phyloP scores from a whole-genome alignment of 1,139 yeast genomes.

The Lodderomyces orthopsilosis region DNA sequence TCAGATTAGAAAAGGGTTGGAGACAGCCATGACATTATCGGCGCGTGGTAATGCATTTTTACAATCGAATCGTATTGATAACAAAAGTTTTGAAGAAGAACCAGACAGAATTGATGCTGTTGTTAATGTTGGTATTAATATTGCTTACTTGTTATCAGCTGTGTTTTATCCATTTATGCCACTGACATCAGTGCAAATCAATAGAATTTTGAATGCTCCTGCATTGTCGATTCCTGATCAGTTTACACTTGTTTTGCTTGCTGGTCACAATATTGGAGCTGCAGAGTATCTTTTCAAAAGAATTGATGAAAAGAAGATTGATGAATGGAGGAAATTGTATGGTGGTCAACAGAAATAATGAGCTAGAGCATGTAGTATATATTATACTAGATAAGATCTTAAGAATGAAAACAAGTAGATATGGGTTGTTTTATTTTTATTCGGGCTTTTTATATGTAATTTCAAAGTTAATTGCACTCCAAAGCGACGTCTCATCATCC shows the following conservation, averaged over 20 bases:
- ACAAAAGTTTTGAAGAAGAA: slow-evolving; percentile 68
- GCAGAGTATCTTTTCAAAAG: slow-evolving; percentile 89
- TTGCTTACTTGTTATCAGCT: slow-evolving; percentile 79
- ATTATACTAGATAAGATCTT: too few relatives aligned
- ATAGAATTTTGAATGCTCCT: slow-evolving; percentile 81
- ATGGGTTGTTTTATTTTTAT: too few relatives aligned
- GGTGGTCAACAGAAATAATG: slow-evolving; percentile 50
- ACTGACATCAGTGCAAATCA: slow-evolving; percentile 66
- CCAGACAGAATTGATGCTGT: slow-evolving; percentile 91
- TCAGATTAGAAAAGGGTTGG: slow-evolving; percentile 84
- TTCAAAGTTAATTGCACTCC: slow-evolving; percentile 17
- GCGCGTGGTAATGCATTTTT: slow-evolving; percentile 92
- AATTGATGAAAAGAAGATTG: slow-evolving; percentile 86
- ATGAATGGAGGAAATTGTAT: slow-evolving; percentile 80
- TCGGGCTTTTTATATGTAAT: slow-evolving; percentile 14
- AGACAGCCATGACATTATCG: slow-evolving; percentile 85
- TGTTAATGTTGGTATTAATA: slow-evolving; percentile 85
- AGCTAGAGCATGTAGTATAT: too few relatives aligned
- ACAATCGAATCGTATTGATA: slow-evolving; percentile 94
- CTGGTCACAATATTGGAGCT: slow-evolving; percentile 86
- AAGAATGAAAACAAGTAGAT: too few relatives aligned
- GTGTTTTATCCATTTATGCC: slow-evolving; percentile 90
- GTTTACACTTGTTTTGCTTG: slow-evolving; percentile 64
- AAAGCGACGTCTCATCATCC: slow-evolving; percentile 15
- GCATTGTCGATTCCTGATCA: slow-evolving; percentile 71